Percentiles rank a stretch among this genome's conserved stretches.
phyloP scores from a whole-genome alignment of 1,284 basidiomycete species.

The Sanghuangporus baumii region DNA sequence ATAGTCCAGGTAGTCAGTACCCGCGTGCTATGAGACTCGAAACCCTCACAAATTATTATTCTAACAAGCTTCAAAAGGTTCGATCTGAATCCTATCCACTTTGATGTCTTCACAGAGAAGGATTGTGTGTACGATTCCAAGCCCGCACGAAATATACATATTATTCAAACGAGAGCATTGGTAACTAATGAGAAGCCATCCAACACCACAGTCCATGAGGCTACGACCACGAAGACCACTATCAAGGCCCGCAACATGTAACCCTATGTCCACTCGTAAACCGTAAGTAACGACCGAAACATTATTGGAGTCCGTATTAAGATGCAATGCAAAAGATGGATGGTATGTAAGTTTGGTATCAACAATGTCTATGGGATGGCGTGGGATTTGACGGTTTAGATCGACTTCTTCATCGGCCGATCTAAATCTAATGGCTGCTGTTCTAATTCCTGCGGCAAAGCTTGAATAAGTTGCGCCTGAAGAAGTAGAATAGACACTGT shows the following conservation, averaged over 20 bases:
- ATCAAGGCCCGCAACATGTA: not conserved
- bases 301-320: not conserved
- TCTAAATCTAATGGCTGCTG: not conserved
- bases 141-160: not conserved
- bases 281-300: not conserved
- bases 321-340: not conserved
- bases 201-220: not conserved
- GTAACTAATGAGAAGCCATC: not conserved
- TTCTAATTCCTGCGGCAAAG: conserved; percentile 47
- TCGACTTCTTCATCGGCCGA: not conserved
- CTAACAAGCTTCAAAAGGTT: too few relatives aligned
- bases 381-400: not conserved
- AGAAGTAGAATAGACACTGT: conserved; percentile 78
- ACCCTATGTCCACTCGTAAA: not conserved
- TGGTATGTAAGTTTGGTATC: not conserved
- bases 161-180: not conserved
- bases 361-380: not conserved
- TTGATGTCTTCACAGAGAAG: not conserved
- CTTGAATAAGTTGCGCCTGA: conserved; percentile 78
- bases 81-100: too few relatives aligned
- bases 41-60: too few relatives aligned
- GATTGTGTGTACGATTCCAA: not conserved
- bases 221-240: not conserved
- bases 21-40: not conserved
- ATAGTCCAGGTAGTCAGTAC: not conserved